Base-by-base conservation (phyloP, 2,329 filamentous ascomycete species). In the Pseudogymnoascus sp. region DNA sequence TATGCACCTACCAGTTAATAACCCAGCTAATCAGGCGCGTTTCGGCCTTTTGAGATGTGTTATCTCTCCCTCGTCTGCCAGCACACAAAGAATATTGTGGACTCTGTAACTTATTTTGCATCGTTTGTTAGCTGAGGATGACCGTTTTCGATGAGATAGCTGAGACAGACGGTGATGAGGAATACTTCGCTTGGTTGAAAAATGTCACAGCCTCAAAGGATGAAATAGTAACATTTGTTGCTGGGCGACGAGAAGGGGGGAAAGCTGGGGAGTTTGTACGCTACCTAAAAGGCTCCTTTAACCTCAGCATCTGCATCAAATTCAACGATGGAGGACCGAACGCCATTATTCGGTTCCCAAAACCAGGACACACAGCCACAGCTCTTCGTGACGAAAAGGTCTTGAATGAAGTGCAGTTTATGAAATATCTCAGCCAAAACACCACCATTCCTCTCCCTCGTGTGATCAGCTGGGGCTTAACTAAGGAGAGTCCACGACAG, bases 271-370 rank as follows among this genome's bases (percentile, higher is more conserved):
- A n/a, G n/a, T n/a, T n/a, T n/a, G n/a, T n/a, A n/a, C n/a, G n/a
- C n/a, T n/a, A n/a, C n/a, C 60, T 63, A 63, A 45, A 63, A 58
- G 61, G 59, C 40, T 63, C 61, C 58, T 63, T 63, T 58, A 63
- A 61, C 59, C 60, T 63, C 39, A 61, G 61, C 59, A 60, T 42
- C 61, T 36, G 58, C 42, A 55, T 63, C 58, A 42, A 59, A 13
- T 63, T 63, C 58, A 40, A 40, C 36, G 61, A 58, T 61, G 37
- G 18, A 4, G 59, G 58, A 35, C 58, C 45, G 55, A 33, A 63
- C 58, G 58, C 40, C 40, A 58, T 63, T 39, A 15, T 61, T 31
- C 61, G 61, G 10, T 63, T 63, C 58, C 61, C 59, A 33, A 62
- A 60, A 29, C 61, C 61, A 10, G 55, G 61, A 58, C 60, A 62